Conservation (phyloP, 202 grass and related monocot genomes). For the Carex arenaria region DNA sequence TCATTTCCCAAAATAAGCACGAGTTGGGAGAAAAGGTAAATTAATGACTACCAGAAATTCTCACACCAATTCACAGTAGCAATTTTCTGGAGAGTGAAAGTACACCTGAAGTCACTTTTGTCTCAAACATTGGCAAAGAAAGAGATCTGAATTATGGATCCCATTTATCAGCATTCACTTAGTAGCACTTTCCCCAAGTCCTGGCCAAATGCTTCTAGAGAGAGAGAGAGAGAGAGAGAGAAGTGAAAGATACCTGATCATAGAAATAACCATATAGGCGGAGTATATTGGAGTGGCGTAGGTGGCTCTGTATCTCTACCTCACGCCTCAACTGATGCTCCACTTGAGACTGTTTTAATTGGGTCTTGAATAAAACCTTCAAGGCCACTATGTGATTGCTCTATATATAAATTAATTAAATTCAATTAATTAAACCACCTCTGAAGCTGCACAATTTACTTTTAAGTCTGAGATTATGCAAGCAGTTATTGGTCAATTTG, state of each 20-base stretch:
- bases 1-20: background rate
- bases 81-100: background rate
- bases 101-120: background rate
- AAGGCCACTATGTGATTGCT: constrained; percentile 81
- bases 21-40: background rate
- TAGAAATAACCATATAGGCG: constrained; percentile 96
- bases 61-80: background rate
- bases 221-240: background rate
- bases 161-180: background rate
- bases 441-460: background rate
- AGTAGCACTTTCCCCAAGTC: background rate
- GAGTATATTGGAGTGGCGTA: constrained; percentile 74
- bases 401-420: constrained; percentile 35
- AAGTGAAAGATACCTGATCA: constrained; percentile 53
- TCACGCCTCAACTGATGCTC: constrained; percentile 86
- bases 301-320: constrained; percentile 91
- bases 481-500: background rate
- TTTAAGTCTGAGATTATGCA: background rate
- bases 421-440: background rate
- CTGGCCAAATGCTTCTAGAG: background rate
- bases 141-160: background rate
- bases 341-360: constrained; percentile 86
- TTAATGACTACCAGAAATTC: background rate
- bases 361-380: constrained; percentile 97
- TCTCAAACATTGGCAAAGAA: background rate